Base-by-base conservation (phyloP, 2,329 filamentous ascomycete species). In the Epichloe gansuensis region DNA sequence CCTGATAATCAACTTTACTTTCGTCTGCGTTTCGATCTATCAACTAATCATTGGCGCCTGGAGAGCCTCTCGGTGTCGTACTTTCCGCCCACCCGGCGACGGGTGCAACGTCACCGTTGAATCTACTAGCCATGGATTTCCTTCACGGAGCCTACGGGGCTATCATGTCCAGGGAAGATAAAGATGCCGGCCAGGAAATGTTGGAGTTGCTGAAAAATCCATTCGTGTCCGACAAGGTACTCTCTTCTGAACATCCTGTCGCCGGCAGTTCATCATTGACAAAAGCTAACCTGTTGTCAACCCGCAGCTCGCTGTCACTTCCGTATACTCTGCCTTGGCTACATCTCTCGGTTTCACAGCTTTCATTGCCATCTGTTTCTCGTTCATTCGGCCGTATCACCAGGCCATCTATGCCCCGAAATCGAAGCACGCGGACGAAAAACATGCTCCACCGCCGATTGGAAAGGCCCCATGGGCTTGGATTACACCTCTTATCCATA, bases 381-480 rank as follows among this genome's bases (percentile, higher is more conserved):
- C 89, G 56, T 73, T 96, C 60, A 75, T 97, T 51, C 87, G 93
- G 55, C 93, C 93, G 5, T 89, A 90, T 68, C 91, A 97, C 68
- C 85, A 84, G 52, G 80, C 91, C 59, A 88, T 98, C 47, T 98
- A 98, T 70, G 90, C 93, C 3, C 93, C 93, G 41, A 91, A 94
- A 66, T 75, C 94, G 47, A 95, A 95, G 66, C 85, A 96, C 73
- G 86, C 89, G 64, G 91, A 97, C 66, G 82, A 89, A 59, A 89
- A 85, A 68, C 89, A 95, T 71, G 81, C 87, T 9, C 93, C 91
- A 17, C 93, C 93, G 12, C 82, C 86, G 1, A 77, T 97, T 61
- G 87, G 86, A 52, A 94, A 85, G 63, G 85, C 87, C n/a, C 72
- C 91, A 9, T 89, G 95, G 64, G 84, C 89, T 47, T 98, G 93